A percentile compares a stretch with the other conserved stretches of the same genome.
These are phyloP conservation scores for Kockovaella imperatae DNA, from an alignment of 768 basidiomycete species.

Conservation along the genomic window DNA sequence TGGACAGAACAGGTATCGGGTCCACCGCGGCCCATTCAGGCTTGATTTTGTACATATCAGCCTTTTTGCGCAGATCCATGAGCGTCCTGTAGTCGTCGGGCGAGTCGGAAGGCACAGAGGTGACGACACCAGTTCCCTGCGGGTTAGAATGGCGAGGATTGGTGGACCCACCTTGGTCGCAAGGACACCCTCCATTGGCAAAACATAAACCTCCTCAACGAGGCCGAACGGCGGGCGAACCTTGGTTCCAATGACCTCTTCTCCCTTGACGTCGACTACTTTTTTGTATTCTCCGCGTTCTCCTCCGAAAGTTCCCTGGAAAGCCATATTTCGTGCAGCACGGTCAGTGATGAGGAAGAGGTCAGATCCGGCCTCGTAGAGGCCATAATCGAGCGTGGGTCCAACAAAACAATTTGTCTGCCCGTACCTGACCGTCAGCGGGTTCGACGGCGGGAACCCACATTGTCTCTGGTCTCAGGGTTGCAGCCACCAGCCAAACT, in stretches of 20 bases:
- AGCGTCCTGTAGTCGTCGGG: constrained; percentile 91
- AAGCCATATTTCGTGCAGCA: constrained; percentile 94
- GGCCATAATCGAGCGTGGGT: constrained; percentile 77
- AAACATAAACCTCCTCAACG: constrained; percentile 78
- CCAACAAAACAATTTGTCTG: constrained; percentile 98
- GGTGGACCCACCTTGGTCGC: constrained; percentile 70
- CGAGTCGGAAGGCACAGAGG: constrained; percentile 95
- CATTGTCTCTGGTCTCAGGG: constrained; percentile 95
- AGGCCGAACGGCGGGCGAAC: constrained; percentile 79
- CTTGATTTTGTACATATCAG: constrained; percentile 91
- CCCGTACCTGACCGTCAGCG: constrained; percentile 66
- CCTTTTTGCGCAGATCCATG: constrained; percentile 87
- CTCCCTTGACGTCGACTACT: constrained; percentile 68
- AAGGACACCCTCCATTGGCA: constrained; percentile 98
- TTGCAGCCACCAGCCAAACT: constrained; percentile 90
- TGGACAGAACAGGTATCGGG: constrained; percentile 77
- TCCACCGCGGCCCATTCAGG: constrained; percentile 77
- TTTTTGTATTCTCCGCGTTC: constrained; percentile 65
- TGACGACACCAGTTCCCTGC: constrained; percentile 94
- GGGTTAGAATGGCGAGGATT: not conserved
- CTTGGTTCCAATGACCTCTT: constrained; percentile 74
- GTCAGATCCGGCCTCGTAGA: constrained; percentile 66
- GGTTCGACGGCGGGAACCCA: constrained; percentile 44
- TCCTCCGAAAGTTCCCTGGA: constrained; percentile 70
- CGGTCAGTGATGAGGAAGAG: constrained; percentile 83